phyloP scores from a whole-genome alignment of 164 flowering plant species.

The Magnolia sinica region DNA sequence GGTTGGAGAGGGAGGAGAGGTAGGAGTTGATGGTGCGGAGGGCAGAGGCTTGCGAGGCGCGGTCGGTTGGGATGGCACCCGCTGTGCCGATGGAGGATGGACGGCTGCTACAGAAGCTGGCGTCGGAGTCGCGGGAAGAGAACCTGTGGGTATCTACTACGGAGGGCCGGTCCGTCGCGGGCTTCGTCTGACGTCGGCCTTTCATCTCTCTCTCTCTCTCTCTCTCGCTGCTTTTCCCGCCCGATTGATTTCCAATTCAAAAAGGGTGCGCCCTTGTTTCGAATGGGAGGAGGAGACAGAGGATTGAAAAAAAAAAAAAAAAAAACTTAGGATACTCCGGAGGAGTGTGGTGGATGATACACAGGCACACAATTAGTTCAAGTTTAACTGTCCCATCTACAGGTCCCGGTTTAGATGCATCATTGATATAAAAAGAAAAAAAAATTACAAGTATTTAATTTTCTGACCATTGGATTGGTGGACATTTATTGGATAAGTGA shows the following conservation, averaged over 20 bases:
- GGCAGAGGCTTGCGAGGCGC: constrained; percentile 49
- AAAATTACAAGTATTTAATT: too few species aligned
- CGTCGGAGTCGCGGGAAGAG: constrained; percentile 57
- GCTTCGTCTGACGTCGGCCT: constrained; percentile 5
- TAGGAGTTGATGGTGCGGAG: constrained; percentile 58
- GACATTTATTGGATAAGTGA: too few species aligned
- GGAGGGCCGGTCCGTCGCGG: constrained; percentile 2
- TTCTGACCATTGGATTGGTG: too few species aligned
- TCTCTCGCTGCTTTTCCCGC: neutral
- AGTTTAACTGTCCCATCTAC: too few species aligned
- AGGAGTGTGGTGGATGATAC: too few species aligned
- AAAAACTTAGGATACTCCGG: too few species aligned
- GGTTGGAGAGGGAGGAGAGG: constrained; percentile 47
- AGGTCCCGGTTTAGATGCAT: too few species aligned
- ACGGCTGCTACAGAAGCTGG: constrained; percentile 56
- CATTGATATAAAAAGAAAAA: too few species aligned
- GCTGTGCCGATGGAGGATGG: constrained; percentile 35
- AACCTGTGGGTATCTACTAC: neutral
- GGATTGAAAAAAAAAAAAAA: too few species aligned
- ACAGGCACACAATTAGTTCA: too few species aligned
- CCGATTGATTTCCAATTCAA: neutral
- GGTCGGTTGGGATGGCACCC: constrained; percentile 33
- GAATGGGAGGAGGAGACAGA: too few species aligned
- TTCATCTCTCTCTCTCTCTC: constrained; percentile 2
- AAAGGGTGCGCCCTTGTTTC: too few species aligned